Conservation (phyloP, 805 yeast species). For the Saccharomycopsis malanga region DNA sequence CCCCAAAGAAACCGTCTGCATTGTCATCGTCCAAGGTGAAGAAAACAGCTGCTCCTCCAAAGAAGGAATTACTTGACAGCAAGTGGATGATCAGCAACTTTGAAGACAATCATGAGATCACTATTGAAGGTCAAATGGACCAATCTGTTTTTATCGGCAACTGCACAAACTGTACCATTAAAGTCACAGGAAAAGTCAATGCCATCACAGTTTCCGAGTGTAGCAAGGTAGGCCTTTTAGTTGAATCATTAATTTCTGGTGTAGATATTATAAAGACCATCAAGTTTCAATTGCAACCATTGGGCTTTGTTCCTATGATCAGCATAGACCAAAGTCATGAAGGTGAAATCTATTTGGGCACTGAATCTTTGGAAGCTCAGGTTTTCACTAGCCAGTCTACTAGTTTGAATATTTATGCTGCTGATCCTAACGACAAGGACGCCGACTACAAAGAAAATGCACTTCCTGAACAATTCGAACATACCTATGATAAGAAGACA, state of each 20-base stretch:
- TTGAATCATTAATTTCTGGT: constrained; percentile 82
- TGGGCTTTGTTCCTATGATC: constrained; percentile 76
- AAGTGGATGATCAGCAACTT: constrained; percentile 86
- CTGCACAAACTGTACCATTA: constrained; percentile 66
- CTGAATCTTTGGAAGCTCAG: constrained; percentile 65
- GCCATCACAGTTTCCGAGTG: constrained; percentile 78
- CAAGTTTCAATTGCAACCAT: constrained; percentile 78
- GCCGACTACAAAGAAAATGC: constrained; percentile 76
- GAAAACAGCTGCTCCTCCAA: constrained; percentile 36
- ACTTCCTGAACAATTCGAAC: constrained; percentile 88
- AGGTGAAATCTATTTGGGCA: constrained; percentile 71
- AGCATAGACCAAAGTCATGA: constrained; percentile 85
- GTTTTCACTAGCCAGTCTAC: constrained; percentile 81
- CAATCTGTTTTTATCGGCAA: constrained; percentile 88
- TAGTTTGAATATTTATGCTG: constrained; percentile 77
- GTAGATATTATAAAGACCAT: constrained; percentile 78
- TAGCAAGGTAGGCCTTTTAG: constrained; percentile 63
- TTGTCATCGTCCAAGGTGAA: constrained; percentile 33
- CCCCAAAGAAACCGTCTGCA: constrained; percentile 76
- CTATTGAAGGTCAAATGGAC: constrained; percentile 71
- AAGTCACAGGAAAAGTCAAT: constrained; percentile 85
- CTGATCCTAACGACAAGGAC: constrained; percentile 51
- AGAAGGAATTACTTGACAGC: constrained; percentile 74
- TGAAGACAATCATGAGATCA: constrained; percentile 52
- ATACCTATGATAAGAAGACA: constrained; percentile 41